phyloP scores from a whole-genome alignment of 2,329 filamentous ascomycete species.

The Dothistroma pini region DNA sequence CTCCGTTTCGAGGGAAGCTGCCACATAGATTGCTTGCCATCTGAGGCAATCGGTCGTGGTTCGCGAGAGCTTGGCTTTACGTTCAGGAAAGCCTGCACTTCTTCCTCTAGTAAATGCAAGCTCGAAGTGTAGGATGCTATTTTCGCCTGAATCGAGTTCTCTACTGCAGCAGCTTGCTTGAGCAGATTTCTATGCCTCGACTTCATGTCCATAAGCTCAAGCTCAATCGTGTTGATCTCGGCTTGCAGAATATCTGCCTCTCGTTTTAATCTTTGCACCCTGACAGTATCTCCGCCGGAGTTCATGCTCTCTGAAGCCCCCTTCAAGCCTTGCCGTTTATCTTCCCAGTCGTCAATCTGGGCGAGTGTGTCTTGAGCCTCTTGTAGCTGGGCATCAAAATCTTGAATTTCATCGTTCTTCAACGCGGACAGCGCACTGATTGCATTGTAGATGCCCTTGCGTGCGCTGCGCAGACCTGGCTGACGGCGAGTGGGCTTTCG shows the following conservation, averaged over 20 bases:
- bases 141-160: slow-evolving; percentile 65
- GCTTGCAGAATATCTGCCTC: slow-evolving; percentile 54
- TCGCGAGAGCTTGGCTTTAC: slow-evolving; percentile 15
- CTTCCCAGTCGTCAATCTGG: slow-evolving; percentile 56
- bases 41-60: slow-evolving; percentile 10
- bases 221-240: slow-evolving; percentile 55
- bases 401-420: slow-evolving; percentile 64
- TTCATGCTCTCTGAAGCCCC: slow-evolving; percentile 56
- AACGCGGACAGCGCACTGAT: slow-evolving; percentile 63
- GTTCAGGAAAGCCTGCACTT: slow-evolving; percentile 57
- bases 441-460: slow-evolving; percentile 60
- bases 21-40: slow-evolving; percentile 31
- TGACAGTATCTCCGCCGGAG: slow-evolving; percentile 54
- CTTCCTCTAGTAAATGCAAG: slow-evolving; percentile 61
- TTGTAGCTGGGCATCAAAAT: slow-evolving; percentile 55
- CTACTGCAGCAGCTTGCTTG: slow-evolving; percentile 58
- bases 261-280: slow-evolving; percentile 49
- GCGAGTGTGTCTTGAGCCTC: slow-evolving; percentile 57
- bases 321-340: slow-evolving; percentile 54
- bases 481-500: slow-evolving; percentile 53
- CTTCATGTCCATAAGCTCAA: slow-evolving; percentile 47
- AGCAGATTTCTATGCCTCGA: slow-evolving; percentile 57
- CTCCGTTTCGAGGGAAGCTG: slow-evolving; percentile 61
- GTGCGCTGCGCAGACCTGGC: slow-evolving; percentile 57
- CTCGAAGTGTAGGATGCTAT: slow-evolving; percentile 68